Evolutionary conservation across 73 alveolate species (phyloP).

Genomic region (Paramecium bursaria): DNA sequence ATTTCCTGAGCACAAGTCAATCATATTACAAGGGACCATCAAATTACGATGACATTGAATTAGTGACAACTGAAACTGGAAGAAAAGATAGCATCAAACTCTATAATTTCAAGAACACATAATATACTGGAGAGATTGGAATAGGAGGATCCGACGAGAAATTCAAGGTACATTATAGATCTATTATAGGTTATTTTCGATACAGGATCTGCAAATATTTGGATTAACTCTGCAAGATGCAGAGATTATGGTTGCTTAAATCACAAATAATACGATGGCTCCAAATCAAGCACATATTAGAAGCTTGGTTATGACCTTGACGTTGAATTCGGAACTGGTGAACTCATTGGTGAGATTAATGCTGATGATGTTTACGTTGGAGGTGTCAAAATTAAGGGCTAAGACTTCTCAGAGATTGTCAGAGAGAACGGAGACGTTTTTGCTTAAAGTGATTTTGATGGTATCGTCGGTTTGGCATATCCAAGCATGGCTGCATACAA

Average conservation of each 20-base stretch:
- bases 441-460: slow-evolving; percentile 75
- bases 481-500: slow-evolving; percentile 79
- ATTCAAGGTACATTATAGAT: background rate
- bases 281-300: slow-evolving; percentile 55
- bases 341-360: slow-evolving; percentile 74
- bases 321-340: slow-evolving; percentile 80
- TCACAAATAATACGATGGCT: slow-evolving; percentile 72
- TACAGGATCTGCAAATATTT: slow-evolving; percentile 81
- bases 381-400: slow-evolving; percentile 69
- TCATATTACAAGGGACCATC: too few relatives aligned
- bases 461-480: slow-evolving; percentile 87
- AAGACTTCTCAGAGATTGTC: slow-evolving; percentile 82
- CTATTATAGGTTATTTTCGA: slow-evolving; percentile 80
- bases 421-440: slow-evolving; percentile 81
- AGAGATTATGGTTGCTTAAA: slow-evolving; percentile 71
- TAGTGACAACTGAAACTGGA: background rate
- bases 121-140: slow-evolving; percentile 58
- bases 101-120: slow-evolving; percentile 31
- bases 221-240: slow-evolving; percentile 78
- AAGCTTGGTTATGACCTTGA: slow-evolving; percentile 63
- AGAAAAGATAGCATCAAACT: slow-evolving; percentile 25
- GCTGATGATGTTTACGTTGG: slow-evolving; percentile 76
- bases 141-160: slow-evolving; percentile 28
- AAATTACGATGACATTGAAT: too few relatives aligned
- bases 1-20: too few relatives aligned